Percentiles rank a stretch among this genome's conserved stretches.
phyloP scores from a whole-genome alignment of 1,139 yeast genomes.

The Protomyces lactucae-debilis region DNA sequence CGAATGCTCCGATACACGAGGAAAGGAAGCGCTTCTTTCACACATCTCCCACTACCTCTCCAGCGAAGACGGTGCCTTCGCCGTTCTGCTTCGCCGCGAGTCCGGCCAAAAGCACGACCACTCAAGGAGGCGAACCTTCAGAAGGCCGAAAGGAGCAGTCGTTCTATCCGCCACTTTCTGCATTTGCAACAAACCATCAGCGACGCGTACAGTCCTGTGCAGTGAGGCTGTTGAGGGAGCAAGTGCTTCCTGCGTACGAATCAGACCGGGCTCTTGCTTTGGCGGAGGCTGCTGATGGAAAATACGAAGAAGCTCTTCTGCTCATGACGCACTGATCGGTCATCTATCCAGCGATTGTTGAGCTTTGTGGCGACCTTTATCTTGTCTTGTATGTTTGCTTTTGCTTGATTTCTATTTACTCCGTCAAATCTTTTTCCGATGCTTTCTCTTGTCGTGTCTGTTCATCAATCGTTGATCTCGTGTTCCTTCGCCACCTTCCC shows the following conservation, averaged over 20 bases:
- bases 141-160: too few relatives aligned
- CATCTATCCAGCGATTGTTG: neutral
- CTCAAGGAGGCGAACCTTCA: too few relatives aligned
- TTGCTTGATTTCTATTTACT: neutral
- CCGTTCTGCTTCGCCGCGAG: too few relatives aligned
- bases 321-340: neutral
- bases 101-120: too few relatives aligned
- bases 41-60: too few relatives aligned
- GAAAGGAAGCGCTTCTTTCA: too few relatives aligned
- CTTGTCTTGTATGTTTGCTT: neutral
- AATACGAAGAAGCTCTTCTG: neutral
- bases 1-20: too few relatives aligned
- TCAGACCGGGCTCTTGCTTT: neutral
- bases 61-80: too few relatives aligned
- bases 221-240: neutral
- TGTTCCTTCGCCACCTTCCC: conserved; percentile 49
- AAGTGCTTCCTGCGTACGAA: neutral
- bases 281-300: neutral
- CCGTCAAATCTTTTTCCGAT: conserved; percentile 36
- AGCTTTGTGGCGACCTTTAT: neutral
- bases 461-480: conserved; percentile 43
- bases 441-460: conserved; percentile 44
- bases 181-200: neutral
- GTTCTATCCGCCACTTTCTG: neutral
- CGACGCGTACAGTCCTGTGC: neutral